These are phyloP conservation scores for Debaryomyces tyrocola DNA, from an alignment of 805 yeast species.

Conservation along the genomic window DNA sequence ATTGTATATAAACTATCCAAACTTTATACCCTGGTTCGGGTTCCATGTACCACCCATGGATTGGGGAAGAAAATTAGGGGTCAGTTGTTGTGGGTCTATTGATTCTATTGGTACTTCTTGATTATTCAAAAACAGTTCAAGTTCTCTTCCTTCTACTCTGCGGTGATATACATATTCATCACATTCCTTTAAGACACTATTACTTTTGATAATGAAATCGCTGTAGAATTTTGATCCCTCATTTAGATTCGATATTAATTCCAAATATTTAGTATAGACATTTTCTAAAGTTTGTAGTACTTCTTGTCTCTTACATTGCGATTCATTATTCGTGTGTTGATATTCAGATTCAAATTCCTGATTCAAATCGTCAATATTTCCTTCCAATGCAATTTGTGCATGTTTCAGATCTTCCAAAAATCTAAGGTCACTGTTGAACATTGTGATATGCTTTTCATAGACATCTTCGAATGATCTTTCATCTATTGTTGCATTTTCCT, in stretches of 20 bases:
- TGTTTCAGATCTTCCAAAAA: constrained; percentile 41
- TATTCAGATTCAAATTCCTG: constrained; percentile 23
- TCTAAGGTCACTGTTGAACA: constrained; percentile 51
- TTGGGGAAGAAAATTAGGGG: neutral
- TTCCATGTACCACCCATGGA: constrained; percentile 11
- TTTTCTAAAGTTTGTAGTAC: constrained; percentile 53
- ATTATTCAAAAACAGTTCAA: constrained; percentile 30
- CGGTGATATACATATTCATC: constrained; percentile 52
- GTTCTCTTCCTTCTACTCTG: constrained; percentile 51
- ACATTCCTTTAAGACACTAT: constrained; percentile 46
- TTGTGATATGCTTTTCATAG: constrained; percentile 42
- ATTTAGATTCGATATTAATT: constrained; percentile 56
- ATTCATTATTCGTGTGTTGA: constrained; percentile 14
- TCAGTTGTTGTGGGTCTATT: neutral
- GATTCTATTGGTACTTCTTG: neutral
- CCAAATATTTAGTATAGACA: constrained; percentile 51
- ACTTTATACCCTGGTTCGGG: constrained; percentile 15
- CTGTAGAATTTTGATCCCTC: constrained; percentile 74
- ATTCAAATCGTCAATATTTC: constrained; percentile 35
- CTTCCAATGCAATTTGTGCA: constrained; percentile 35
- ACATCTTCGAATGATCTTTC: constrained; percentile 34
- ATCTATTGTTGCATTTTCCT: constrained; percentile 19
- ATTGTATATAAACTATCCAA: constrained; percentile 4
- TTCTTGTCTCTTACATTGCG: constrained; percentile 32
- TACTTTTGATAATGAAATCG: constrained; percentile 52